Conservation (phyloP, 352 stramenopile species). For the Phytophthora chlamydospora region DNA sequence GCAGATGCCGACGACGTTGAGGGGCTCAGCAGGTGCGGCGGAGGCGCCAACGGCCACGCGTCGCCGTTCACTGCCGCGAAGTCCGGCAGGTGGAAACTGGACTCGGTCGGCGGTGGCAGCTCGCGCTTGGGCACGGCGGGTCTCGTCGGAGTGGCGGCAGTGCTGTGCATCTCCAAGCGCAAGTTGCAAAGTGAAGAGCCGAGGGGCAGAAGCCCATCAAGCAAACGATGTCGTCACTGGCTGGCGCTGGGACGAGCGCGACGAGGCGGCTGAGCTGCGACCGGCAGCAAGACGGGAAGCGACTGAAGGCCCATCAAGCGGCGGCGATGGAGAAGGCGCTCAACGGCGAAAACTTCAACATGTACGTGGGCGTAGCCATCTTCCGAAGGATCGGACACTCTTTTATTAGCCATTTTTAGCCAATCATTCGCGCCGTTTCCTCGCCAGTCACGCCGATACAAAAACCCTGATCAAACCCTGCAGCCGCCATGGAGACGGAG, state of each 20-base stretch:
- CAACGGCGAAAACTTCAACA: background rate
- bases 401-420: slow-evolving; percentile 9
- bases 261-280: slow-evolving; percentile 26
- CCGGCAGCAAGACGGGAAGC: slow-evolving; percentile 33
- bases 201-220: background rate
- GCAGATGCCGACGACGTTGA: slow-evolving; percentile 22
- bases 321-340: slow-evolving; percentile 29
- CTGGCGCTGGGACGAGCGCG: slow-evolving; percentile 24
- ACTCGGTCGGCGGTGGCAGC: slow-evolving; percentile 2
- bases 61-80: slow-evolving; percentile 17
- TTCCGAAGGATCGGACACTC: too few relatives aligned
- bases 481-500: slow-evolving; percentile 21
- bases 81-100: slow-evolving; percentile 32
- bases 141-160: slow-evolving; percentile 20
- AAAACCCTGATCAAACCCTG: too few relatives aligned
- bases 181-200: slow-evolving; percentile 37
- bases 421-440: slow-evolving; percentile 23
- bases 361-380: background rate
- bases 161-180: slow-evolving; percentile 41
- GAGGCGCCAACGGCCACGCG: slow-evolving; percentile 25
- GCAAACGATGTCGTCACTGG: slow-evolving; percentile 34
- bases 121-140: slow-evolving; percentile 24
- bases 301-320: slow-evolving; percentile 35
- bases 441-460: slow-evolving; percentile 22
- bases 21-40: slow-evolving; percentile 26